phyloP scores from a whole-genome alignment of 2,329 filamentous ascomycete genomes.

The Venturia carpophila region DNA sequence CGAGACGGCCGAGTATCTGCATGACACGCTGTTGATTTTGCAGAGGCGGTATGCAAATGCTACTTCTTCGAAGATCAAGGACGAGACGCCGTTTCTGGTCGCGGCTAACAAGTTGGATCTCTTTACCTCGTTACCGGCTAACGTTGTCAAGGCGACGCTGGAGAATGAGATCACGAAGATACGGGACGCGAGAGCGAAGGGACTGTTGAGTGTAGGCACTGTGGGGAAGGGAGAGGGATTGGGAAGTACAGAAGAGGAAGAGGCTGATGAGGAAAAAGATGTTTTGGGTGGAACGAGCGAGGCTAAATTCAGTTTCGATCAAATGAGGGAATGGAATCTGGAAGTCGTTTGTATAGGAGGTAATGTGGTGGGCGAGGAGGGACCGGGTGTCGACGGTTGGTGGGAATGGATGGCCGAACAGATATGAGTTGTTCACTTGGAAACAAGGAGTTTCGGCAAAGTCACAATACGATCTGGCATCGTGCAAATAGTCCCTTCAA shows the following conservation, averaged over 20 bases:
- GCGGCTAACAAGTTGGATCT: constrained; percentile 94
- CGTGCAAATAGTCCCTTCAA: background rate
- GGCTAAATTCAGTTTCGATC: constrained; percentile 67
- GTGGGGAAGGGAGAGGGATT: constrained; percentile 51
- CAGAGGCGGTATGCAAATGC: constrained; percentile 60
- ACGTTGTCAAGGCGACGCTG: constrained; percentile 64
- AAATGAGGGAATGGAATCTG: constrained; percentile 77
- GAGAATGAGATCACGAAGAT: constrained; percentile 77
- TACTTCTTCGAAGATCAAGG: constrained; percentile 50
- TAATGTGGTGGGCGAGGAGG: constrained; percentile 55
- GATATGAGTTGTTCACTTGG: constrained; percentile 41
- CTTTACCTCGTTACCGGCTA: constrained; percentile 80
- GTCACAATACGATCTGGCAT: background rate
- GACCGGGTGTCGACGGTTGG: constrained; percentile 71
- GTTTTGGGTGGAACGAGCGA: constrained; percentile 78
- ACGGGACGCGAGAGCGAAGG: constrained; percentile 64
- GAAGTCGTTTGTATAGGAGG: constrained; percentile 71
- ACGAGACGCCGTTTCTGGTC: constrained; percentile 65
- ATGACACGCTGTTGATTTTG: constrained; percentile 76
- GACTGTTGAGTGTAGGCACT: constrained; percentile 66
- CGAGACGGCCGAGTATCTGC: constrained; percentile 73
- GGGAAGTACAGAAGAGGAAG: constrained; percentile 55
- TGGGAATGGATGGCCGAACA: constrained; percentile 82
- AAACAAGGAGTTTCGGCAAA: background rate
- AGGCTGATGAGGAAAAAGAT: constrained; percentile 60